Conservation (phyloP, 2,329 filamentous ascomycete genomes). For the Aureobasidium sp. region DNA sequence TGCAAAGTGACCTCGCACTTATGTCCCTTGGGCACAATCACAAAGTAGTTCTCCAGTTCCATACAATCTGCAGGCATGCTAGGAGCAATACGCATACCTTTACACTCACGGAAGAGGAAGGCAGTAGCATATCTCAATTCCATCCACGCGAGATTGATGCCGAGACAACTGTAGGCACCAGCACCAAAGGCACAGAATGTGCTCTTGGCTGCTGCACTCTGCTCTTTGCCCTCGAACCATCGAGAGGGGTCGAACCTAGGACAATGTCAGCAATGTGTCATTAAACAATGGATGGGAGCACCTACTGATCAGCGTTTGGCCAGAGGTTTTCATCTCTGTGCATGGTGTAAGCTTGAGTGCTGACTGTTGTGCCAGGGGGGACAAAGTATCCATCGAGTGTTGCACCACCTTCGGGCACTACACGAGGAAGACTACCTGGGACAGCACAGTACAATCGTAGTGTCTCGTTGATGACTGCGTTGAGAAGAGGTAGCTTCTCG, state of each 20-base stretch:
- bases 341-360: conserved; percentile 34
- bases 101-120: conserved; percentile 46
- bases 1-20: conserved; percentile 33
- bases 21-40: conserved; percentile 38
- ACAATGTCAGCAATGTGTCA: not conserved
- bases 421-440: conserved; percentile 30
- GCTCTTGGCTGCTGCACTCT: conserved; percentile 34
- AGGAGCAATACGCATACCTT: conserved; percentile 24
- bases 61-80: conserved; percentile 34
- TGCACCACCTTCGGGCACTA: conserved; percentile 30
- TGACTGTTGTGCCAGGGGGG: conserved; percentile 31
- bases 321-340: conserved; percentile 28
- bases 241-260: conserved; percentile 30
- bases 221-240: conserved; percentile 25
- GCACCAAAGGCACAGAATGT: conserved; percentile 64
- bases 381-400: conserved; percentile 31
- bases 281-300: not conserved
- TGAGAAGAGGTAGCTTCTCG: conserved; percentile 27
- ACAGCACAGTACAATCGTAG: conserved; percentile 33
- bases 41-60: conserved; percentile 39
- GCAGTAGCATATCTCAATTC: conserved; percentile 48
- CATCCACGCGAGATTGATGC: conserved; percentile 58
- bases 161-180: conserved; percentile 62
- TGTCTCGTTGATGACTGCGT: conserved; percentile 35
- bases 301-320: conserved; percentile 20